phyloP scores from a whole-genome alignment of 345 rosid species.

The Raphanus sativus region DNA sequence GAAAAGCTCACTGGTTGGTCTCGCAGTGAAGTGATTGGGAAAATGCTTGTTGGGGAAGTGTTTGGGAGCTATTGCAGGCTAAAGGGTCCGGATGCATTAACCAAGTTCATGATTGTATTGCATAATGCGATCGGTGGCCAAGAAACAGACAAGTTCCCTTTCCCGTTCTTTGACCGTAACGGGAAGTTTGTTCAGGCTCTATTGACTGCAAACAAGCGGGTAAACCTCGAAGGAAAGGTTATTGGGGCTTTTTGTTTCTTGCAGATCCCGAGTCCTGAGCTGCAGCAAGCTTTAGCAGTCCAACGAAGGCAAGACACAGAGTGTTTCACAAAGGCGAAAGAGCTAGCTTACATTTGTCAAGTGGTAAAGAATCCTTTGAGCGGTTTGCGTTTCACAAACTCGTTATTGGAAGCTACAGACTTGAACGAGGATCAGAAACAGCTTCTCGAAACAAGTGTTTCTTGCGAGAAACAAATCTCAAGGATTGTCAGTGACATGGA shows the following conservation, averaged over 20 bases:
- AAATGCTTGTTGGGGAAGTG: constrained; percentile 90
- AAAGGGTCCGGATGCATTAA: constrained; percentile 84
- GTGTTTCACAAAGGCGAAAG: constrained; percentile 71
- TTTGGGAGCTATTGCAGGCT: constrained; percentile 87
- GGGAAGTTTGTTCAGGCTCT: constrained; percentile 79
- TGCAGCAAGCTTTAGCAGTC: constrained; percentile 75
- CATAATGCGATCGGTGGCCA: constrained; percentile 88
- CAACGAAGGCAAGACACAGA: constrained; percentile 79
- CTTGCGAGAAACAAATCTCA: constrained; percentile 91
- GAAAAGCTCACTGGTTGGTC: constrained; percentile 91
- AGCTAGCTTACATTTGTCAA: constrained; percentile 91
- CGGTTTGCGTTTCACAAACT: constrained; percentile 82
- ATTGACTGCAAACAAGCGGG: constrained; percentile 83
- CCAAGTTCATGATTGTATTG: constrained; percentile 87
- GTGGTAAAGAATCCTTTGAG: constrained; percentile 80
- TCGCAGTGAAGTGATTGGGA: constrained; percentile 68
- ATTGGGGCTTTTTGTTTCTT: constrained; percentile 94
- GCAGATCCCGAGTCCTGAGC: constrained; percentile 91
- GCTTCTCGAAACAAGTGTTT: constrained; percentile 83
- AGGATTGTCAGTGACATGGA: constrained; percentile 70
- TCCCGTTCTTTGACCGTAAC: constrained; percentile 71
- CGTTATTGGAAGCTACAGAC: constrained; percentile 76
- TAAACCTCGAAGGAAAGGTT: constrained; percentile 63
- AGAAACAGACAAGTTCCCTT: constrained; percentile 77
- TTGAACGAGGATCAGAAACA: constrained; percentile 92